Evolutionary conservation across 106 monocot genomes (phyloP).

Genomic region (Allium fistulosum): DNA sequence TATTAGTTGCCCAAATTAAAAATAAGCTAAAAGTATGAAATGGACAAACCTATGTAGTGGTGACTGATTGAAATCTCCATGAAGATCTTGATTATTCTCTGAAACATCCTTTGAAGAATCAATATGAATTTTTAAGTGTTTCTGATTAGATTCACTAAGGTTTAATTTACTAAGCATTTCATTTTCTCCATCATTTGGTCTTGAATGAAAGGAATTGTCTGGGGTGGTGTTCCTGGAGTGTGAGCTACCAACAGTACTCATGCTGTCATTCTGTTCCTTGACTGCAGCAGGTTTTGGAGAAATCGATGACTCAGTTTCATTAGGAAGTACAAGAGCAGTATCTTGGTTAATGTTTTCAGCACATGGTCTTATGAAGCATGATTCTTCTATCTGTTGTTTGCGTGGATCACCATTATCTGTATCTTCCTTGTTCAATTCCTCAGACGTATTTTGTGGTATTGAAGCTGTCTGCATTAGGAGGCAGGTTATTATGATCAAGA

Average conservation of each 20-base stretch:
- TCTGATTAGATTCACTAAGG: slow-evolving; percentile 6
- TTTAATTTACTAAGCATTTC: not conserved
- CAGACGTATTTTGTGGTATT: no score
- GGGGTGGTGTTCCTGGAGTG: slow-evolving; percentile 47
- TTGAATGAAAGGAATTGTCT: slow-evolving; percentile 32
- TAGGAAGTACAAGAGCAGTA: no score
- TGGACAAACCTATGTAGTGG: not conserved
- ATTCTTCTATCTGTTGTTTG: no score
- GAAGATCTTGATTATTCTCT: slow-evolving; percentile 12
- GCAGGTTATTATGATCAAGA: no score
- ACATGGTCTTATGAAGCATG: no score
- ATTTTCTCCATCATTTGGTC: slow-evolving; percentile 5
- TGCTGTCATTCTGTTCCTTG: slow-evolving; percentile 11
- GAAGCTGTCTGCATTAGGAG: no score
- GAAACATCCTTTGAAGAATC: slow-evolving; percentile 9
- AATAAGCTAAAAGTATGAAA: no score
- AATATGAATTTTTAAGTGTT: slow-evolving; percentile 12
- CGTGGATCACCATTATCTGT: no score
- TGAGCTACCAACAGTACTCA: slow-evolving; percentile 22
- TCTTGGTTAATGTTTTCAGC: no score
- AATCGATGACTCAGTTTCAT: no score
- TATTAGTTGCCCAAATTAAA: no score
- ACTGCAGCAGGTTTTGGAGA: not conserved
- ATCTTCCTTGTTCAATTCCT: no score
- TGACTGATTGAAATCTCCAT: slow-evolving; percentile 15